Conservation (phyloP, 108 stramenopile genomes). For the Pseudonitzschia delicatissima region DNA sequence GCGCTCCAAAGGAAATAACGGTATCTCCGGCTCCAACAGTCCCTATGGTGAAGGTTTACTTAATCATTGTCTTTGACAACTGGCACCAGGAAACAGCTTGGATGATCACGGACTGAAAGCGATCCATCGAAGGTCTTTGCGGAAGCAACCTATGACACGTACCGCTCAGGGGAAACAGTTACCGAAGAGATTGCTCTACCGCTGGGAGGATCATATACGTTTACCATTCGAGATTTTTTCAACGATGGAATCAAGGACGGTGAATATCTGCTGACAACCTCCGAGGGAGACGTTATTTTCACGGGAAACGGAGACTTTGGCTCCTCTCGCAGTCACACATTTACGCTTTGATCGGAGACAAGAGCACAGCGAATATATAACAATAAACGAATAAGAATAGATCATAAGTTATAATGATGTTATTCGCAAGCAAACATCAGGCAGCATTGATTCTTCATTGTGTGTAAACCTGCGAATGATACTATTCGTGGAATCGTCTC, state of each 20-base stretch:
- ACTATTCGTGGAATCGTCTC: no score
- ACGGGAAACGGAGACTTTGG: slow-evolving; percentile 5
- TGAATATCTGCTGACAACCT: neutral
- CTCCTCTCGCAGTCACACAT: neutral
- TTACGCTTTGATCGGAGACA: no score
- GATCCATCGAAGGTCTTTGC: slow-evolving; percentile 1
- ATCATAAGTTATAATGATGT: no score
- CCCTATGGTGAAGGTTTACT: neutral
- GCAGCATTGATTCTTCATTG: no score
- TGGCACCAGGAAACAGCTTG: slow-evolving; percentile 18
- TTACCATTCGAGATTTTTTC: slow-evolving; percentile 11
- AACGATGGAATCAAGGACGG: slow-evolving; percentile 11
- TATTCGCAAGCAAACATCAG: no score
- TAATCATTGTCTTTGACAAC: slow-evolving; percentile 8
- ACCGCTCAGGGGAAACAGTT: slow-evolving; percentile 1
- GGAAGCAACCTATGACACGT: slow-evolving; percentile 5
- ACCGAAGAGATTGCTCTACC: slow-evolving; percentile 3
- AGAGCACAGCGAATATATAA: no score
- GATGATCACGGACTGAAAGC: neutral
- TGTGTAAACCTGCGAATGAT: no score
- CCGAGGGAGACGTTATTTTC: slow-evolving; percentile 1
- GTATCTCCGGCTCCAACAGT: slow-evolving; percentile 13
- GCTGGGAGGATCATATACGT: neutral
- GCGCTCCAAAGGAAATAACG: neutral
- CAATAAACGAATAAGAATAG: no score